Conservation (phyloP, 148 eudicot genomes). For the Vaccinium darrowii region DNA sequence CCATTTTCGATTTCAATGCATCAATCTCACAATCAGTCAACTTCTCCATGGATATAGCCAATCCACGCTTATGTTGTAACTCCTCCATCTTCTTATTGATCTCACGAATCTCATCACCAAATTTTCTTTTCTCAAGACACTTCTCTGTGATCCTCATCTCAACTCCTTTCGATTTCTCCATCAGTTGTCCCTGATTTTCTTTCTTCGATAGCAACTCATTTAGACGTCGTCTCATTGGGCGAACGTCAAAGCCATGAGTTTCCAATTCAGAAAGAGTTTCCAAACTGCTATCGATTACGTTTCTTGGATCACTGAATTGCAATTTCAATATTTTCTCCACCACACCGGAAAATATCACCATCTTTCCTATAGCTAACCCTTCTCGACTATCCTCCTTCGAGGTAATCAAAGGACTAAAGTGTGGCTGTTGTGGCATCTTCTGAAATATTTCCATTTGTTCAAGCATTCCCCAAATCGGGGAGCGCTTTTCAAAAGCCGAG, state of each 20-base stretch:
- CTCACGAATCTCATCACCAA: constrained; percentile 13
- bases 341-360: constrained; percentile 15
- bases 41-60: neutral
- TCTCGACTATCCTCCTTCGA: constrained; percentile 5
- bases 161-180: constrained; percentile 9
- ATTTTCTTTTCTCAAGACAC: neutral
- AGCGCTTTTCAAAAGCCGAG: constrained; percentile 6
- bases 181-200: constrained; percentile 2
- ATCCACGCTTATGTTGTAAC: constrained; percentile 3
- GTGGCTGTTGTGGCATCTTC: constrained; percentile 11
- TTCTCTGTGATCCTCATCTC: neutral
- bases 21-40: neutral
- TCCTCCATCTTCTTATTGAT: neutral
- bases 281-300: neutral
- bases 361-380: constrained; percentile 12
- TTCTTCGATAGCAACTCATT: constrained; percentile 19
- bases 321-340: constrained; percentile 4
- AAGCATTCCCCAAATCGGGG: constrained; percentile 1
- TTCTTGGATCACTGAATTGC: constrained; percentile 12
- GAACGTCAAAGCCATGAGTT: constrained; percentile 8
- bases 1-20: neutral
- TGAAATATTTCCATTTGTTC: constrained; percentile 12
- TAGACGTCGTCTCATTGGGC: neutral
- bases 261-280: constrained; percentile 18
- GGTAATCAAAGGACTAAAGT: constrained; percentile 4